phyloP scores from a whole-genome alignment of 2,329 filamentous ascomycete species.

The Drechmeria coniospora region DNA sequence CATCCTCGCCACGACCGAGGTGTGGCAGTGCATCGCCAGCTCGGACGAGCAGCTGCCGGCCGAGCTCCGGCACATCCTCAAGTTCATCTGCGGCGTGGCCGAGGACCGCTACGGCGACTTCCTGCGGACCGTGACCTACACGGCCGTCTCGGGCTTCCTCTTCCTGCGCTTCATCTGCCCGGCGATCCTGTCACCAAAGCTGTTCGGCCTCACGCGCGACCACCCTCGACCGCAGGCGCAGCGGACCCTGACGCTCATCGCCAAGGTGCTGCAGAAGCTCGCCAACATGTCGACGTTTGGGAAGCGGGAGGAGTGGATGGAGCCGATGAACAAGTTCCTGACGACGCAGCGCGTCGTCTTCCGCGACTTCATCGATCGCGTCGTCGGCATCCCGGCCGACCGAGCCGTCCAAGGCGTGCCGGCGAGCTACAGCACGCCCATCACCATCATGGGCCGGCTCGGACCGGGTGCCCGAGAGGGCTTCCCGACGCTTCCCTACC shows the following conservation, averaged over 20 bases:
- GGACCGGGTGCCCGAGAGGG: constrained; percentile 74
- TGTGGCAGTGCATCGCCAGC: constrained; percentile 70
- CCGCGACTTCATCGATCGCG: constrained; percentile 72
- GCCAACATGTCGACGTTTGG: constrained; percentile 86
- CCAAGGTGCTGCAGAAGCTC: constrained; percentile 80
- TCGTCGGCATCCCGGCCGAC: constrained; percentile 70
- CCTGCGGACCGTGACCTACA: constrained; percentile 76
- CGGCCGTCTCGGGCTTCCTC: constrained; percentile 85
- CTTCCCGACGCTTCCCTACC: constrained; percentile 81
- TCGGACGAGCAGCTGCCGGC: constrained; percentile 64
- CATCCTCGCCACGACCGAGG: constrained; percentile 58
- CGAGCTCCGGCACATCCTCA: constrained; percentile 71
- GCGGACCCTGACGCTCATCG: constrained; percentile 78
- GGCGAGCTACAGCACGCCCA: constrained; percentile 80
- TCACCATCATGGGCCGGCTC: constrained; percentile 74
- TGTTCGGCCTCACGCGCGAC: constrained; percentile 73
- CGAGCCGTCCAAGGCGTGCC: constrained; percentile 49
- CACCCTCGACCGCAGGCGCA: constrained; percentile 72
- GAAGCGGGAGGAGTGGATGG: constrained; percentile 97
- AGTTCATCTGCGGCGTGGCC: constrained; percentile 81
- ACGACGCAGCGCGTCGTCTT: constrained; percentile 60
- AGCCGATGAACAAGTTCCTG: constrained; percentile 89
- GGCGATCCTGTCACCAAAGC: constrained; percentile 86
- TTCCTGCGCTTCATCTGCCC: constrained; percentile 94
- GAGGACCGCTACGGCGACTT: constrained; percentile 93